Percentiles rank a stretch among this genome's conserved stretches.
phyloP scores from a whole-genome alignment of 176 grass and related monocot species.

The Luzula sylvatica region DNA sequence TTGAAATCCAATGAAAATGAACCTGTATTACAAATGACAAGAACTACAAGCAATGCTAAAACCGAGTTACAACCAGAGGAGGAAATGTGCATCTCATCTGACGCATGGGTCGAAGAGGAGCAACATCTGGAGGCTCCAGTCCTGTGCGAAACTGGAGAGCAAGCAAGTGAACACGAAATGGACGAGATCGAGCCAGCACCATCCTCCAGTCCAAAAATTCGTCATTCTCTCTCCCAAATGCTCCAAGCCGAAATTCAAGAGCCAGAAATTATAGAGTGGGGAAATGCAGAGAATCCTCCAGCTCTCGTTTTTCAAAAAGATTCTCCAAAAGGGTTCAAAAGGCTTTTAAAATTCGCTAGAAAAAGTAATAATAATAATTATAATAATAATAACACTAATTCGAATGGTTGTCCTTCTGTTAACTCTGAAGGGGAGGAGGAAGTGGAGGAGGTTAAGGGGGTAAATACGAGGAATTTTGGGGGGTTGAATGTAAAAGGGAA shows the following conservation, averaged over 20 bases:
- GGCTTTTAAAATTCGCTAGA: conserved; percentile 92
- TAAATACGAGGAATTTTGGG: conserved; percentile 27
- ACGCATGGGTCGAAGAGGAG: conserved; percentile 91
- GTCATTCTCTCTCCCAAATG: conserved; percentile 97
- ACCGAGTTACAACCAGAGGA: conserved; percentile 62
- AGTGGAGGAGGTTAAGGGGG: conserved; percentile 56
- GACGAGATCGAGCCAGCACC: conserved; percentile 28
- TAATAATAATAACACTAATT: conserved; percentile 53
- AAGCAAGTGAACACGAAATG: conserved; percentile 18
- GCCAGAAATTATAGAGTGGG: conserved; percentile 97
- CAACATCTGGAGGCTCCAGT: conserved; percentile 34
- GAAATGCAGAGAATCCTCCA: conserved; percentile 96
- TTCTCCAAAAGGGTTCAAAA: conserved; percentile 95
- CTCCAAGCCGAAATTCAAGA: conserved; percentile 93
- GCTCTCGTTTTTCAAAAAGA: conserved; percentile 98
- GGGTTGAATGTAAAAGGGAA: conserved; percentile 10
- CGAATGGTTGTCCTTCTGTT: conserved; percentile 58
- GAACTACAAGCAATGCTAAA: conserved; percentile 25
- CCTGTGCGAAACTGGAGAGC: conserved; percentile 34
- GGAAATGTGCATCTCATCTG: conserved; percentile 87
- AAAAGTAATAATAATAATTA: conserved; percentile 29
- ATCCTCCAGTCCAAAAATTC: conserved; percentile 78
- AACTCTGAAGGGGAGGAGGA: conserved; percentile 98
- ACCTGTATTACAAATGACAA: too few relatives aligned
- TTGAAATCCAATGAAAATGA: conserved; percentile 26